phyloP scores from a whole-genome alignment of 2,329 filamentous ascomycete genomes.

The Plectosphaerella sp. region DNA sequence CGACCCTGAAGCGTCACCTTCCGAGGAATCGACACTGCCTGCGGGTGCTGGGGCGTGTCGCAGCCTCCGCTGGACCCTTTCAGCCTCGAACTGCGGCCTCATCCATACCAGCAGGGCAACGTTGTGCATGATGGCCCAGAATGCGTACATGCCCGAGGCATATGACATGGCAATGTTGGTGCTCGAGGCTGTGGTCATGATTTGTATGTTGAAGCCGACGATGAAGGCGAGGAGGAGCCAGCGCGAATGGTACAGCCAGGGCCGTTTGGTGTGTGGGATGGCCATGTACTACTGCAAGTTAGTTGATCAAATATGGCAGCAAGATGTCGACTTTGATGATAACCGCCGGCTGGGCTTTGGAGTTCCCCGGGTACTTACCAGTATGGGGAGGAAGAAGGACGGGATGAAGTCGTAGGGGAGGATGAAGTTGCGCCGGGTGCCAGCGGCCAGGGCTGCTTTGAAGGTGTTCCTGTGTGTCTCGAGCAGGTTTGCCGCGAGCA shows the following conservation, averaged over 20 bases:
- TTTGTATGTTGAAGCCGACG: conserved; percentile 36
- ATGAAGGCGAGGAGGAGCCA: conserved; percentile 45
- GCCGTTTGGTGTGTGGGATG: conserved; percentile 46
- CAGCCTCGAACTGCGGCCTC: conserved; percentile 52
- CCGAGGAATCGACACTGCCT: background rate
- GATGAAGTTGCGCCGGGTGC: conserved; percentile 41
- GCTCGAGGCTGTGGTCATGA: conserved; percentile 40
- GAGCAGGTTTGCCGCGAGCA: conserved; percentile 15
- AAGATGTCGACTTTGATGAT: too few species aligned
- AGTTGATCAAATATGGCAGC: too few species aligned
- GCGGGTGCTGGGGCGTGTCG: conserved; percentile 1
- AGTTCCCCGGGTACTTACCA: conserved; percentile 14
- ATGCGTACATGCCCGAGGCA: conserved; percentile 40
- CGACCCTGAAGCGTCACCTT: background rate
- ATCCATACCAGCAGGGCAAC: conserved; percentile 48
- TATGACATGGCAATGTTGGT: conserved; percentile 48
- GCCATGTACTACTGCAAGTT: conserved; percentile 37
- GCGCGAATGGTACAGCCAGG: conserved; percentile 44
- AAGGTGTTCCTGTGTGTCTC: conserved; percentile 31
- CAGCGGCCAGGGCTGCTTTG: conserved; percentile 27
- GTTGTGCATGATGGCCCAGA: conserved; percentile 47
- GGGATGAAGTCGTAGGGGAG: conserved; percentile 47
- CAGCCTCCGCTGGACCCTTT: conserved; percentile 39
- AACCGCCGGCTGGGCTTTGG: too few species aligned
- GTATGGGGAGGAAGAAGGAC: conserved; percentile 40